These are phyloP conservation scores for Claviceps purpurea DNA, from an alignment of 2,329 filamentous ascomycete species.

Conservation along the genomic window DNA sequence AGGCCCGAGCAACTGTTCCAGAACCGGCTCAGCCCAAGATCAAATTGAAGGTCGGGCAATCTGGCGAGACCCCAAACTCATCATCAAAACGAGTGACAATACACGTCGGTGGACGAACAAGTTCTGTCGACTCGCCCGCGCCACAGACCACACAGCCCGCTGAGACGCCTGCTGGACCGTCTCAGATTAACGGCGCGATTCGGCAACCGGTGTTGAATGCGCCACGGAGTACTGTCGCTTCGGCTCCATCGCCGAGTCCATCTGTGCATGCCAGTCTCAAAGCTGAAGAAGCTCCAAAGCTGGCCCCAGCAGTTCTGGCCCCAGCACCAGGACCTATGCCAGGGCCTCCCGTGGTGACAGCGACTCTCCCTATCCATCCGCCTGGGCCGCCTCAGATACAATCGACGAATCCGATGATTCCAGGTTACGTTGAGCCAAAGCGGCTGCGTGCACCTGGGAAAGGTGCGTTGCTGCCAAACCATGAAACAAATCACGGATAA, in stretches of 20 bases:
- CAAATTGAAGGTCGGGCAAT: constrained; percentile 57
- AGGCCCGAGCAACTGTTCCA: constrained; percentile 58
- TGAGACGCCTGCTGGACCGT: constrained; percentile 11
- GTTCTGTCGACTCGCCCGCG: constrained; percentile 37
- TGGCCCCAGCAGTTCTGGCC: constrained; percentile 14
- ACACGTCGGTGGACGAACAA: constrained; percentile 49
- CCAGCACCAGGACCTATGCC: constrained; percentile 9
- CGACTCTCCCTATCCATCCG: constrained; percentile 7
- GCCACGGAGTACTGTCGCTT: constrained; percentile 26
- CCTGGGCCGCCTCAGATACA: constrained; percentile 14
- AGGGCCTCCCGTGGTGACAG: constrained; percentile 4
- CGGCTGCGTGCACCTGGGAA: constrained; percentile 27
- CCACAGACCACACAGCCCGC: constrained; percentile 21
- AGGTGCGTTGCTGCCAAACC: constrained; percentile 17
- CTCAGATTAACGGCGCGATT: constrained; percentile 13
- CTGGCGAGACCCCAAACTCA: constrained; percentile 26
- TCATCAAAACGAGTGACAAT: constrained; percentile 56
- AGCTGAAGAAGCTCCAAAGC: constrained; percentile 20
- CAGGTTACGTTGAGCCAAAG: constrained; percentile 22
- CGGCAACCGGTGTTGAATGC: constrained; percentile 20
- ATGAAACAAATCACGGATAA: too few species aligned
- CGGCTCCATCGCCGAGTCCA: constrained; percentile 31
- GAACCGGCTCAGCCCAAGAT: constrained; percentile 66
- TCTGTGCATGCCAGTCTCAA: constrained; percentile 22
- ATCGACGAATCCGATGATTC: constrained; percentile 14